Evolutionary conservation across 2,329 filamentous ascomycete species (phyloP), one percentile per base, ranked within the genome.

Genomic region (Fonsecaea multimorphosa): DNA sequence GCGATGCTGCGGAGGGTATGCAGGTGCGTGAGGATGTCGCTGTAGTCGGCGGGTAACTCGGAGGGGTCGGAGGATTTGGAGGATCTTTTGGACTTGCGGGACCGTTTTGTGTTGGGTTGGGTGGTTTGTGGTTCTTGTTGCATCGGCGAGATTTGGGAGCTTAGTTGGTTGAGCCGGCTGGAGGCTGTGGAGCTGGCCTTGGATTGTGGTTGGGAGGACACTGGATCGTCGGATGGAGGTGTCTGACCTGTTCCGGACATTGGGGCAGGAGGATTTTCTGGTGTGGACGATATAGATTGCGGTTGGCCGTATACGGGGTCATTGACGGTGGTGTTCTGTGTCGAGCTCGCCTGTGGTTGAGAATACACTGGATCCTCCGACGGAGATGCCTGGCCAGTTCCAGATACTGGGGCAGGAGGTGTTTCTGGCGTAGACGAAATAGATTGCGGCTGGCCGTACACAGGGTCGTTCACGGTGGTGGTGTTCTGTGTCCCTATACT

Each of bases 21-120:
- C 14, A 89, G 78, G 70, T 88, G 85, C 14, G 75, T 76, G 0
- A 87, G 82, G n/a, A 89, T 81, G 70, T 89, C 87, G 40, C 83
- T 85, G 74, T 89, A 87, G 74, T 89, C 86, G 58, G 85, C 81
- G 29, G 87, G 86, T 0, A 87, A 79, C 8, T 55, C 51, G 34
- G 65, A 44, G 3, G 53, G 19, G 44, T 55, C 64, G 61, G 40
- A 27, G 12, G 52, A 40, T 36, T 54, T 59, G 19, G 53, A 36
- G 19, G 53, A 44, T 74, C 58, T 57, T 74, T 54, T 64, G n/a
- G 55, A 29, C 27, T 61, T 63, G 34, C 58, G 58, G 3, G 34
- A 40, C 38, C 76, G 78, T 24, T 74, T 72, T 16, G 76, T 76
- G 66, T 77, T 76, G 31, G 73, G 40, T 22, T 64, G n/a, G n/a